These are phyloP conservation scores for Pichia kudriavzevii DNA, from an alignment of 1,139 yeast species.

Conservation along the genomic window DNA sequence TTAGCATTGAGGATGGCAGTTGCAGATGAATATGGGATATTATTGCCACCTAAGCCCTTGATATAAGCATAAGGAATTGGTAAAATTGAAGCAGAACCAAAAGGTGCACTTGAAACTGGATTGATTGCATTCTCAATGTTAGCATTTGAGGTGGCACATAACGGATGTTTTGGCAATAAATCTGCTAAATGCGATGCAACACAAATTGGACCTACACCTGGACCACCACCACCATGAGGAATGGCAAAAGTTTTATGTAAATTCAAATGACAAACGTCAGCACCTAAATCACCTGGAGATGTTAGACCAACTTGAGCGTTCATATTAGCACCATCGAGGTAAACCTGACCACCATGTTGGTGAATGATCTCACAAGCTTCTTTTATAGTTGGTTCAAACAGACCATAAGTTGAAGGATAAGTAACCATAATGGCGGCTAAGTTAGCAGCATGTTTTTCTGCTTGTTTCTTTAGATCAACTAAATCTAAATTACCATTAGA, in stretches of 20 bases:
- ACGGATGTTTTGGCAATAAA: constrained; percentile 73
- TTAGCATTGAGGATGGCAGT: constrained; percentile 92
- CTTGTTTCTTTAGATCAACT: constrained; percentile 65
- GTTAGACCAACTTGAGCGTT: constrained; percentile 97
- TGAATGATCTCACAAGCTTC: constrained; percentile 82
- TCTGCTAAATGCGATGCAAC: constrained; percentile 77
- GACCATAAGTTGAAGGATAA: constrained; percentile 94
- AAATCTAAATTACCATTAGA: constrained; percentile 81
- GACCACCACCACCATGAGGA: constrained; percentile 99
- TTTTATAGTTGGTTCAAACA: constrained; percentile 87
- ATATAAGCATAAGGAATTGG: constrained; percentile 94
- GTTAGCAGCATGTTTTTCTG: constrained; percentile 56
- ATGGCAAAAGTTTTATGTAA: constrained; percentile 96
- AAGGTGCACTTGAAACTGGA: constrained; percentile 89
- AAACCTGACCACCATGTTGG: constrained; percentile 85
- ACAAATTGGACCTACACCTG: constrained; percentile 98
- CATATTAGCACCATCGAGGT: constrained; percentile 98
- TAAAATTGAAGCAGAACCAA: constrained; percentile 87
- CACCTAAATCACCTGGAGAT: constrained; percentile 95
- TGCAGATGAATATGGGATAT: constrained; percentile 77
- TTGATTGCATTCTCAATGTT: constrained; percentile 41
- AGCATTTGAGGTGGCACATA: constrained; percentile 51
- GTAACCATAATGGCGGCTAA: constrained; percentile 94
- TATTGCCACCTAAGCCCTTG: constrained; percentile 83
- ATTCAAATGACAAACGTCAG: constrained; percentile 97